Evolutionary conservation across 345 rosid species (phyloP), one percentile per base, ranked within the genome.

Genomic region (Turritis glabra): DNA sequence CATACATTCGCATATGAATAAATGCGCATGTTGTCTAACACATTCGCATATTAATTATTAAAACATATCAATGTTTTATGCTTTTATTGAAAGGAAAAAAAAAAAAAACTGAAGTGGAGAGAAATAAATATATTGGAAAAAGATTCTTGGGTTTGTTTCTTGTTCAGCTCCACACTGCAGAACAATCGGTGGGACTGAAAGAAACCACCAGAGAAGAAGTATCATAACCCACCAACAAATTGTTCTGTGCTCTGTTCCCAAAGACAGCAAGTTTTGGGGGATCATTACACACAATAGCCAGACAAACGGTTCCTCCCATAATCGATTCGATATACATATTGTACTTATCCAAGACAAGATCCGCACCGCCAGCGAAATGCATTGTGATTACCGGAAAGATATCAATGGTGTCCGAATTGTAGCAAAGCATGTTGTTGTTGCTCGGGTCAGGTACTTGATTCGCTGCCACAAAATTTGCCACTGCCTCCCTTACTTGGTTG

Each of bases 201-300:
- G 63, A 73, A 53, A 73, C 33, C 5, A 41, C 5, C 21, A 15
- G 5, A 2, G 77, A 63, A 21, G 55, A 73, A 40, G 61, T 5
- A 41, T 73, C 70, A 73, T 38, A 52, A 40, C 70, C 69, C 3
- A 72, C 54, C 70, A 52, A 72, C 17, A 51, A 41, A 22, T 61
- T 72, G 53, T 37, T 48, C 8, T 72, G 69, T 52, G 76, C 69
- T 19, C 17, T 61, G 30, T 62, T 62, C 14, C 76, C 63, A 72
- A 72, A 47, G 26, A 65, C 2, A 3, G 9, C 70, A 0, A 3
- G 8, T 12, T 32, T 2, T 19, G 32, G 4, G 6, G n/a, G 12
- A 51, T 14, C 15, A 44, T 4, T 2, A 58, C 66, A 46, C 56
- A 25, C 1, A 53, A 64, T 53, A 4, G 25, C 1, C 5, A 64